phyloP scores from a whole-genome alignment of 192 early-diverging fungal species.

The Mortierella claussenii region DNA sequence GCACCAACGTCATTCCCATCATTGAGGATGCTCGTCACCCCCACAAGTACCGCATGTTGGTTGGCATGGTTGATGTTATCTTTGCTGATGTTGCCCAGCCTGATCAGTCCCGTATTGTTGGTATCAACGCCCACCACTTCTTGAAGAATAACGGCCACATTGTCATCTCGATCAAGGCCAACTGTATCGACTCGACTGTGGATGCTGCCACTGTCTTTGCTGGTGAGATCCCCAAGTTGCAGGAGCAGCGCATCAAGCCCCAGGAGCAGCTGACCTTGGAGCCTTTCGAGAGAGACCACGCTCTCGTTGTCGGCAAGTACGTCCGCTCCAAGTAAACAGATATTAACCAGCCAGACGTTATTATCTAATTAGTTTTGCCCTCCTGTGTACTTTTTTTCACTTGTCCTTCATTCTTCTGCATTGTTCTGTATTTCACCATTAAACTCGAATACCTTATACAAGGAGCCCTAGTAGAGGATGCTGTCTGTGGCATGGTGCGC shows the following conservation, averaged over 20 bases:
- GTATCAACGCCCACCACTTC: slow-evolving; percentile 97
- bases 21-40: slow-evolving; percentile 99
- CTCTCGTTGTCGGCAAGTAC: slow-evolving; percentile 94
- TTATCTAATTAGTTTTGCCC: not conserved
- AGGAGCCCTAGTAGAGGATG: too few species aligned
- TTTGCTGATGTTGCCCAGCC: slow-evolving; percentile 99
- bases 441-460: too few species aligned
- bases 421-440: not conserved
- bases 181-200: slow-evolving; percentile 99
- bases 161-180: slow-evolving; percentile 99
- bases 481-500: too few species aligned
- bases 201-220: slow-evolving; percentile 97
- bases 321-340: slow-evolving; percentile 67
- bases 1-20: slow-evolving; percentile 91
- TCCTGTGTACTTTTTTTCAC: slow-evolving; percentile 2
- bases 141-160: slow-evolving; percentile 97
- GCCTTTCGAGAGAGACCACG: slow-evolving; percentile 99
- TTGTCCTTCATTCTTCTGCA: not conserved
- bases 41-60: slow-evolving; percentile 98
- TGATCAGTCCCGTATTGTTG: slow-evolving; percentile 99
- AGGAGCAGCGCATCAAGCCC: slow-evolving; percentile 86
- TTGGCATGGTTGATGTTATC: slow-evolving; percentile 52
- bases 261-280: slow-evolving; percentile 97
- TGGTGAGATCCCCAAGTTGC: slow-evolving; percentile 95
- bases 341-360: not conserved